A percentile compares a stretch with the other conserved stretches of the same genome.
These are phyloP conservation scores for Alternaria solani DNA, from an alignment of 2,329 filamentous ascomycete species.

Conservation along the genomic window DNA sequence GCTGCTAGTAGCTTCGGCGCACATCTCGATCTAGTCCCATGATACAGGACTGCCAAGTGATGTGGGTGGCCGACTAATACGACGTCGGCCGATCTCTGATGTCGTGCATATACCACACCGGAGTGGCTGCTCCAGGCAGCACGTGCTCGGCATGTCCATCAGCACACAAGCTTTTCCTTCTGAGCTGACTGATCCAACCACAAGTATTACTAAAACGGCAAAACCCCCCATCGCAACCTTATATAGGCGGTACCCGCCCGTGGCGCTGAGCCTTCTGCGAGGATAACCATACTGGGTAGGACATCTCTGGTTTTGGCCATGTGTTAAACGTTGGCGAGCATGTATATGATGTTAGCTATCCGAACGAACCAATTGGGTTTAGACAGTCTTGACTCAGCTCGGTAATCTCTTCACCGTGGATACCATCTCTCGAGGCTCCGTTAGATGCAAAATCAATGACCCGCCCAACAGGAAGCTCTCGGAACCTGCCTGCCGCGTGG, in stretches of 20 bases:
- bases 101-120: conserved; percentile 35
- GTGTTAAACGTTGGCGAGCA: background rate
- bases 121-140: conserved; percentile 17
- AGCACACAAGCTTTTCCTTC: conserved; percentile 20
- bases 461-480: background rate
- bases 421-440: background rate
- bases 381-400: background rate
- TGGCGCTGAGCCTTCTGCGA: conserved; percentile 2
- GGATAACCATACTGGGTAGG: background rate
- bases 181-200: conserved; percentile 15
- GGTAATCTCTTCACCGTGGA: background rate
- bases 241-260: conserved; percentile 10
- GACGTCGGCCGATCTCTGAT: conserved; percentile 30
- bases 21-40: conserved; percentile 1
- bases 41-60: conserved; percentile 12
- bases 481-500: background rate
- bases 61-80: conserved; percentile 21
- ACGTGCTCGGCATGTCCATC: conserved; percentile 22
- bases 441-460: background rate
- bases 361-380: background rate
- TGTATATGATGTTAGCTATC: background rate
- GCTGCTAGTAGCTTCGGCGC: background rate
- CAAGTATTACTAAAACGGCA: background rate
- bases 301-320: background rate
- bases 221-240: background rate